Conservation (phyloP, 2,329 filamentous ascomycete species). For the Verticillium nonalfalfae region DNA sequence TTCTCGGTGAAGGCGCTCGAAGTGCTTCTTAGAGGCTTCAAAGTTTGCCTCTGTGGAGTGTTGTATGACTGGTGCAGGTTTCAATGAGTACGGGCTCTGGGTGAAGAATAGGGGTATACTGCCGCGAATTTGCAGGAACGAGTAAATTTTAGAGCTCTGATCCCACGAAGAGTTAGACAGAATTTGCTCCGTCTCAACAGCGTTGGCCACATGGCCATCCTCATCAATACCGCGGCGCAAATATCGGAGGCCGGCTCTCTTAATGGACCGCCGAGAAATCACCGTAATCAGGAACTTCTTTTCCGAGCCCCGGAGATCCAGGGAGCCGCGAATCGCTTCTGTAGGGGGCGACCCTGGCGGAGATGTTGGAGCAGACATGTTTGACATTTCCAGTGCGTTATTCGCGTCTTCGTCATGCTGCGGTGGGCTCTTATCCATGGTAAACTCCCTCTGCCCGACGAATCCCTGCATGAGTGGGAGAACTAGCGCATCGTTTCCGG, state of each 20-base stretch:
- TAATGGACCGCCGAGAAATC: conserved; percentile 81
- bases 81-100: conserved; percentile 88
- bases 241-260: conserved; percentile 84
- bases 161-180: conserved; percentile 67
- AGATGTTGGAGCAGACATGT: conserved; percentile 24
- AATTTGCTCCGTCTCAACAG: conserved; percentile 92
- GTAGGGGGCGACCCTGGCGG: conserved; percentile 15
- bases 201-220: conserved; percentile 81
- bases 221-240: conserved; percentile 87
- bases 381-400: conserved; percentile 39
- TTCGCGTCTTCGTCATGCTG: conserved; percentile 40
- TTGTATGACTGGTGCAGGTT: conserved; percentile 75
- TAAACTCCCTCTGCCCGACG: conserved; percentile 78
- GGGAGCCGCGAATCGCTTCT: conserved; percentile 19
- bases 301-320: conserved; percentile 41
- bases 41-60: conserved; percentile 77
- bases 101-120: conserved; percentile 95
- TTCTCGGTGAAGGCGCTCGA: conserved; percentile 57
- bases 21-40: conserved; percentile 72
- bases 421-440: conserved; percentile 57
- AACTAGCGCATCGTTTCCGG: conserved; percentile 63
- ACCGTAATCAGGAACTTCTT: conserved; percentile 73
- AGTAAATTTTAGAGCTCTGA: conserved; percentile 58
- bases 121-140: conserved; percentile 80
- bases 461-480: conserved; percentile 92